These are phyloP conservation scores for Fomitopsis pulvina DNA, from an alignment of 768 basidiomycete genomes.

Conservation along the genomic window DNA sequence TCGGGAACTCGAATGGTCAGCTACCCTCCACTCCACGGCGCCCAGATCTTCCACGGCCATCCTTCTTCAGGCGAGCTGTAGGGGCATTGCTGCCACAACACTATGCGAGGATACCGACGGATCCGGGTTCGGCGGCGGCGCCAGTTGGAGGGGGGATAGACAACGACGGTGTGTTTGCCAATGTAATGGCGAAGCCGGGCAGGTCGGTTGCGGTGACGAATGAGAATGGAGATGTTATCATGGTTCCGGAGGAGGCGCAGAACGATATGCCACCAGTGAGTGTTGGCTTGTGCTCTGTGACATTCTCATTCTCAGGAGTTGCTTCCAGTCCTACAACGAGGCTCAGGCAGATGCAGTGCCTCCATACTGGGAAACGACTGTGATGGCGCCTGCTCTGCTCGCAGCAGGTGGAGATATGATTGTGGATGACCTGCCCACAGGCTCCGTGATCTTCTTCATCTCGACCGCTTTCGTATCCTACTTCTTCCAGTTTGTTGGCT, in stretches of 20 bases:
- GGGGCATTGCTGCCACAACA: constrained; percentile 61
- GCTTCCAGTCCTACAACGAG: constrained; percentile 69
- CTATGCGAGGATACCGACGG: constrained; percentile 47
- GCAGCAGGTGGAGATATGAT: constrained; percentile 61
- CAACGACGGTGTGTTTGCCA: constrained; percentile 94
- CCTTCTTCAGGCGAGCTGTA: constrained; percentile 53
- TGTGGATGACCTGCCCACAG: constrained; percentile 87
- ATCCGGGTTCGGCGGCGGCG: constrained; percentile 23
- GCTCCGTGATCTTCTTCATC: constrained; percentile 66
- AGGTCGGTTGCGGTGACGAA: constrained; percentile 36
- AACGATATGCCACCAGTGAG: constrained; percentile 84
- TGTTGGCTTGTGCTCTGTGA: constrained; percentile 8
- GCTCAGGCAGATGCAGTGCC: constrained; percentile 90
- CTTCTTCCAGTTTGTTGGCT: constrained; percentile 97
- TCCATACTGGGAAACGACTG: constrained; percentile 94
- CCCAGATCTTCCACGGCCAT: constrained; percentile 31
- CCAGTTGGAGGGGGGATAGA: constrained; percentile 59
- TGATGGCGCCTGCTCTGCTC: constrained; percentile 63
- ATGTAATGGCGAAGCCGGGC: constrained; percentile 84
- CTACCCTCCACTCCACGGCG: constrained; percentile 44
- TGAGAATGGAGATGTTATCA: constrained; percentile 49
- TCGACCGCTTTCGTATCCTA: constrained; percentile 81
- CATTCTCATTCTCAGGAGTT: not conserved
- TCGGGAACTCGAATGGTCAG: constrained; percentile 67
- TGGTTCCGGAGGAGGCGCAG: constrained; percentile 76